Base-by-base conservation (phyloP, 352 stramenopile genomes). In the Phytophthora ohioensis region DNA sequence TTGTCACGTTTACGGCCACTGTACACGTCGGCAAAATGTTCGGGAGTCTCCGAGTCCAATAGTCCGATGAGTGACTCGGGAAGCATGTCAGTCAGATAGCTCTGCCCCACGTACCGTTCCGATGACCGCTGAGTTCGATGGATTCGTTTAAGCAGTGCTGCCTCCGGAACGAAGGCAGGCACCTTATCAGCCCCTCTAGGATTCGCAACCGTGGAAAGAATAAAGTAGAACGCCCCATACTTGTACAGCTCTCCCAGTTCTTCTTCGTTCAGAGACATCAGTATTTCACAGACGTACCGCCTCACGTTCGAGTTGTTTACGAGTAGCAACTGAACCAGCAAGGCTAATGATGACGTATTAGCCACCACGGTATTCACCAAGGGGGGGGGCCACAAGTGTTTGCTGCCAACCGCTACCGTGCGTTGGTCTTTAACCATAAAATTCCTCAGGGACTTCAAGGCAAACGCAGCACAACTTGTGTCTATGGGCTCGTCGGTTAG, bases 161-260 rank as follows among this genome's bases (percentile, higher is more conserved):
- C 75, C 61, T 93, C 85, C 12, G 85, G 69, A 5, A 91, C 71
- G 32, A 93, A 93, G 34, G 49, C 63, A 36, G 67, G 57, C 52
- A 78, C 43, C 21, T 69, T 69, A 32, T 74, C 68, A 3, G 36
- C 41, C 54, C 62, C 71, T 63, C 64, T 79, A 6, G 52, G 34
- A 35, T 76, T 78, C 3, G 62, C 12, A 13, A 73, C 74, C 2
- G 67, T 76, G 2, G 79, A 80, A 39, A 95, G 86, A 35, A 94
- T 69, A 57, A 95, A 95, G 61, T 90, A 95, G 43, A 95, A 93
- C 0, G 76, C 55, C 15, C 88, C 88, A 58, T 76, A 91, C 2
- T 74, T 61, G 49, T 82, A 92, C 4, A 94, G 45, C 15, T 85
- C 86, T 41, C 85, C 67, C 11, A 88, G 69, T 10, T 81, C 73